Conservation (phyloP, 2,329 filamentous ascomycete genomes). For the Parasarocladium wereldwijsianum region DNA sequence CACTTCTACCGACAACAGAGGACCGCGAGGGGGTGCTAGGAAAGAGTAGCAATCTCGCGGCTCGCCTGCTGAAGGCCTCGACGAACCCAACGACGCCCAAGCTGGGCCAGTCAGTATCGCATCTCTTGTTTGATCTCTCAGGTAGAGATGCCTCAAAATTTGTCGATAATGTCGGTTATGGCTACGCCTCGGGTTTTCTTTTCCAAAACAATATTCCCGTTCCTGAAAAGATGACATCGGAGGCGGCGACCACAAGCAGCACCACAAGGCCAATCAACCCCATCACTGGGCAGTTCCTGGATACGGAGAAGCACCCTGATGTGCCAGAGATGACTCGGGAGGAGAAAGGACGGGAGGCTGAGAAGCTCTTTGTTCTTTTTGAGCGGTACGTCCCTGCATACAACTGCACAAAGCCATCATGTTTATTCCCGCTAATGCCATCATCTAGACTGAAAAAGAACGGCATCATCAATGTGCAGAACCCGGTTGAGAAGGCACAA, state of each 20-base stretch:
- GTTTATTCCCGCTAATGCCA: slow-evolving; percentile 8
- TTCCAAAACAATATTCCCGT: slow-evolving; percentile 13
- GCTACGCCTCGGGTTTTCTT: slow-evolving; percentile 81
- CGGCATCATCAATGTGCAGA: slow-evolving; percentile 63
- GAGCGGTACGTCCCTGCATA: slow-evolving; percentile 44
- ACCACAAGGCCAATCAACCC: slow-evolving; percentile 39
- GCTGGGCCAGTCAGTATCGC: slow-evolving; percentile 62
- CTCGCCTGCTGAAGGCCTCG: slow-evolving; percentile 63
- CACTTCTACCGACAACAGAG: slow-evolving; percentile 58
- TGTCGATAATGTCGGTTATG: slow-evolving; percentile 86
- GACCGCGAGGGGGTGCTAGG: slow-evolving; percentile 71
- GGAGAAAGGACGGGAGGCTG: slow-evolving; percentile 85
- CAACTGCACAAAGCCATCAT: background rate
- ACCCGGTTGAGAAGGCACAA: slow-evolving; percentile 58
- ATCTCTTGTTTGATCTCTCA: slow-evolving; percentile 73
- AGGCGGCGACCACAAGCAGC: background rate
- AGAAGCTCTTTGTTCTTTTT: slow-evolving; percentile 79
- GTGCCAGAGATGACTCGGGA: slow-evolving; percentile 70
- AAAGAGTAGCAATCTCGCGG: slow-evolving; percentile 56
- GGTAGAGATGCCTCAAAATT: slow-evolving; percentile 66
- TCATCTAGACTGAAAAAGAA: slow-evolving; percentile 46
- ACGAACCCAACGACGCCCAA: slow-evolving; percentile 58
- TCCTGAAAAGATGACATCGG: background rate
- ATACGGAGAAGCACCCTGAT: slow-evolving; percentile 45
- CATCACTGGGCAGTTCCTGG: slow-evolving; percentile 70